Evolutionary conservation across 202 grass and related monocot genomes (phyloP), one percentile per base, ranked within the genome.

Genomic region (Eragrostis tef): DNA sequence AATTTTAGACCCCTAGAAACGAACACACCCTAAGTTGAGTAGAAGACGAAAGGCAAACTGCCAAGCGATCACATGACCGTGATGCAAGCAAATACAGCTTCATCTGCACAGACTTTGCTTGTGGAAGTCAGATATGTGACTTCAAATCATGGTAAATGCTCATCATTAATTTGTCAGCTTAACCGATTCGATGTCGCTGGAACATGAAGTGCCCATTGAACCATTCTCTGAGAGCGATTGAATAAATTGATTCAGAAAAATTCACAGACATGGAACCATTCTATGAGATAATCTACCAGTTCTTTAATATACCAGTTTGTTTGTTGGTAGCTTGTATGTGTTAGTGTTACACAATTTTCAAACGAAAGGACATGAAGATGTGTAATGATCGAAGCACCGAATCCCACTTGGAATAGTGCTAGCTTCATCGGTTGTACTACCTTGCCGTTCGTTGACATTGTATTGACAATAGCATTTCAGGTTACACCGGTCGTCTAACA

Each of bases 31-130:
- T n/a, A n/a, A 67, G 71, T 75, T 34, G 7, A 22, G 63, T 48
- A 25, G 1, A 69, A 24, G 49, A 72, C 15, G 56, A 46, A 46
- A 6, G 6, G 12, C 11, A 56, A 75, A 47, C 44, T 41, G 69
- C 26, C 79, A 64, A 74, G 29, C 14, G 15, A 82, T 50, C 12
- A 3, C 51, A 47, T 6, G 41, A 34, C 49, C 43, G 24, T 71
- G 53, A 71, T 44, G n/a, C 42, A 78, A 78, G 44, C 66, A 44
- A 85, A 19, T 6, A 16, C 50, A 16, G 20, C n/a, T 54, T 53
- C 45, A 41, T 56, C 48, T 53, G 21, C 10, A 34, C 29, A 71
- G 31, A 60, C 24, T 85, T 46, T 15, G 14, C 17, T 5, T 11
- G 47, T 73, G 64, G 7, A 70, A 72, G 49, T 64, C 67, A 27